A percentile compares a stretch with the other conserved stretches of the same genome.
Conservation (phyloP, 2,329 filamentous ascomycete species). For the Exophiala aquamarina region DNA sequence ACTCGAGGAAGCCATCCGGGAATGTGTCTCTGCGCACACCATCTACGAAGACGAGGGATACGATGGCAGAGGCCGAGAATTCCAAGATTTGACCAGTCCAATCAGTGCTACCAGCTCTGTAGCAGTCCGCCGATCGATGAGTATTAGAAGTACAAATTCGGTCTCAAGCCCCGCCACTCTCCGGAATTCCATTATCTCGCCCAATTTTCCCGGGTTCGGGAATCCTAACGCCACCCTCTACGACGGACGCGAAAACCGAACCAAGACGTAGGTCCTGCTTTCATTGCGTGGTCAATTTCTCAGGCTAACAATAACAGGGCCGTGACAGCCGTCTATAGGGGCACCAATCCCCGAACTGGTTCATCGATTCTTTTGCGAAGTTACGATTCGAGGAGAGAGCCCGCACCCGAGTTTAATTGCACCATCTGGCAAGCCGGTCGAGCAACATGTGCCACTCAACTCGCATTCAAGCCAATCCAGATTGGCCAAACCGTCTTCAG, state of each 20-base stretch:
- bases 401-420: conserved; percentile 86
- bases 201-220: conserved; percentile 57
- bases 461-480: conserved; percentile 94
- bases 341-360: conserved; percentile 64
- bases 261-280: conserved; percentile 73
- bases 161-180: conserved; percentile 66
- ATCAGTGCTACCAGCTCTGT: conserved; percentile 24
- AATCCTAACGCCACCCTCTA: conserved; percentile 87
- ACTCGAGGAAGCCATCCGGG: conserved; percentile 87
- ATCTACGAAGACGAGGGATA: conserved; percentile 80
- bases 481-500: conserved; percentile 93
- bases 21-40: conserved; percentile 84
- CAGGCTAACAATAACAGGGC: conserved; percentile 56
- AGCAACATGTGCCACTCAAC: conserved; percentile 85
- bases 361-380: conserved; percentile 78
- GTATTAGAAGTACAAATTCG: conserved; percentile 61
- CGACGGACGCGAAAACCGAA: conserved; percentile 79
- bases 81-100: conserved; percentile 46
- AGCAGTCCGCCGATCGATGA: conserved; percentile 25
- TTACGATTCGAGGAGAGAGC: conserved; percentile 92
- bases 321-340: conserved; percentile 87
- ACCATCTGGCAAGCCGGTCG: conserved; percentile 96
- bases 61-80: conserved; percentile 57
- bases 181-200: conserved; percentile 21
- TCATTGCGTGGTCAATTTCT: neutral